phyloP scores from a whole-genome alignment of 129 eudicot genomes.

The Mikania micrantha region DNA sequence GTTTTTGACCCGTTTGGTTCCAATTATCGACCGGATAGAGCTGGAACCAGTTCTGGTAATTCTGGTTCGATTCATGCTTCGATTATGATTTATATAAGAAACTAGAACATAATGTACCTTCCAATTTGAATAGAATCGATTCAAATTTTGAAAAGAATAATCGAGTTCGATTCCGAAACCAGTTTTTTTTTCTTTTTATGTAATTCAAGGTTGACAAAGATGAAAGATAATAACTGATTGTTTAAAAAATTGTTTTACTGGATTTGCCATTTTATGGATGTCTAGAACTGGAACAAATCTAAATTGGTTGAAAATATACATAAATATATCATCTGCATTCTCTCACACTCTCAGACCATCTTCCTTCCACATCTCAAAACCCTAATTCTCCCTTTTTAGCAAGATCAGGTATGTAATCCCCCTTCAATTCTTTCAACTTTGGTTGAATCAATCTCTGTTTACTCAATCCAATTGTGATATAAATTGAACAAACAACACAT shows the following conservation, averaged over 20 bases:
- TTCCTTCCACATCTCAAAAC: slow-evolving; percentile 46
- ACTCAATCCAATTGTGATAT: slow-evolving; percentile 11
- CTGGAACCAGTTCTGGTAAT: too few species aligned
- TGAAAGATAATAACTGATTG: not conserved
- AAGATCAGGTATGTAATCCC: slow-evolving; percentile 49
- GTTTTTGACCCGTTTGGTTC: too few species aligned
- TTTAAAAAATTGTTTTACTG: slow-evolving; percentile 18
- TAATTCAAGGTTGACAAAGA: too few species aligned
- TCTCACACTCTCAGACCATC: slow-evolving; percentile 39
- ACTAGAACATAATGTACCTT: too few species aligned
- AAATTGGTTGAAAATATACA: slow-evolving; percentile 28
- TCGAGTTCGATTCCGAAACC: too few species aligned
- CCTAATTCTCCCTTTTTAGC: slow-evolving; percentile 43
- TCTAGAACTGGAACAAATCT: slow-evolving; percentile 36
- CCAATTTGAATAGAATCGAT: too few species aligned
- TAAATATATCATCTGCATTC: slow-evolving; percentile 28
- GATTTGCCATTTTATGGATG: slow-evolving; percentile 36
- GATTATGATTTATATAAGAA: too few species aligned
- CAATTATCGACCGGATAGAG: too few species aligned
- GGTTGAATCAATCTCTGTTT: slow-evolving; percentile 12
- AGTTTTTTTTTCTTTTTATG: too few species aligned
- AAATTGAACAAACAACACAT: not conserved
- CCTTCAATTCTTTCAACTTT: slow-evolving; percentile 27
- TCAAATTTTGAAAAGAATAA: too few species aligned
- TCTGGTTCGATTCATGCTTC: too few species aligned